Conservation (phyloP, 2,329 filamentous ascomycete species). For the Dactylellina leptospora region DNA sequence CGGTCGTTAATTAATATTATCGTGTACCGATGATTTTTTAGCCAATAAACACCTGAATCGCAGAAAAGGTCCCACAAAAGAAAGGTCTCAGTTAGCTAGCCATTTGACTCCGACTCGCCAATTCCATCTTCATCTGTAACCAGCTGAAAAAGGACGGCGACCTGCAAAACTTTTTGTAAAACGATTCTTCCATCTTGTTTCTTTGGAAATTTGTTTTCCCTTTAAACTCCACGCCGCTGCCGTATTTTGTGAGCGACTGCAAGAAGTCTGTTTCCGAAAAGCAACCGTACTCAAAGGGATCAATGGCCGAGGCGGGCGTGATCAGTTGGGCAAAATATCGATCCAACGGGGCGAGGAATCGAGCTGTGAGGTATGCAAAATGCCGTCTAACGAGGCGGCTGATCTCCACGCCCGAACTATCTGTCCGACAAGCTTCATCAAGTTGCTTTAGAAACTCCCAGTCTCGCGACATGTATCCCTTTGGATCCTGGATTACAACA, state of each 20-base stretch:
- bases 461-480: constrained; percentile 57
- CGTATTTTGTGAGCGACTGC: constrained; percentile 55
- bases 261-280: constrained; percentile 57
- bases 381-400: constrained; percentile 56
- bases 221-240: constrained; percentile 57
- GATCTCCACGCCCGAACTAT: constrained; percentile 42
- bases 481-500: constrained; percentile 55
- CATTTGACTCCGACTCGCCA: constrained; percentile 52
- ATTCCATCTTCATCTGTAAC: constrained; percentile 57
- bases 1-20: constrained; percentile 18
- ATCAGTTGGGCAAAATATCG: constrained; percentile 57
- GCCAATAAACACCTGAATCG: constrained; percentile 7
- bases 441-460: constrained; percentile 56
- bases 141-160: constrained; percentile 57
- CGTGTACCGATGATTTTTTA: not conserved
- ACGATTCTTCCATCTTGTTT: constrained; percentile 55
- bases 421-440: constrained; percentile 53
- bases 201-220: constrained; percentile 57
- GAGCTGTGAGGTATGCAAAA: constrained; percentile 56
- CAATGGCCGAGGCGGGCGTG: constrained; percentile 37
- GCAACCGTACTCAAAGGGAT: constrained; percentile 56
- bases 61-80: constrained; percentile 1
- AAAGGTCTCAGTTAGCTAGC: constrained; percentile 13
- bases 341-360: constrained; percentile 57
- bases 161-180: constrained; percentile 57